Conservation (phyloP, 306 rosid species). For the Heteromeles arbutifolia region DNA sequence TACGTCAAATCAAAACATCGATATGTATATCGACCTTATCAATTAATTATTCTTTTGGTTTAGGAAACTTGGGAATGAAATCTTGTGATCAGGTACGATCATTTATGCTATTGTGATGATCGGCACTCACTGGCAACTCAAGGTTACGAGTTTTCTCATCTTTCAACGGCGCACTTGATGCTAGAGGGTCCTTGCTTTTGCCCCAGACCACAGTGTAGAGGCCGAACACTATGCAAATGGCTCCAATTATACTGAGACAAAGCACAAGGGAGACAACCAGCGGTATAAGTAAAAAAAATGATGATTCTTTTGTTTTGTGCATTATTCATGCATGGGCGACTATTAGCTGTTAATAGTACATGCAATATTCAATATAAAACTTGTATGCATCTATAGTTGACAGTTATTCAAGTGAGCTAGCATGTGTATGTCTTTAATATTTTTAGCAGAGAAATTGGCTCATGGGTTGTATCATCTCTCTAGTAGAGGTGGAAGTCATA, state of each 20-base stretch:
- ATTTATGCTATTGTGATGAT: not conserved
- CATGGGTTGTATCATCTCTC: too few species aligned
- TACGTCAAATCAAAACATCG: not conserved
- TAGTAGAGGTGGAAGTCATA: too few species aligned
- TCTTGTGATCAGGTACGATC: not conserved
- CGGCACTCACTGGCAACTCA: conserved; percentile 50
- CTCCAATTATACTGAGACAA: conserved; percentile 65
- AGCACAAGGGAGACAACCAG: not conserved
- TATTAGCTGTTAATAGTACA: not conserved
- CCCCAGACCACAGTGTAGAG: conserved; percentile 98
- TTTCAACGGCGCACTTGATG: conserved; percentile 7
- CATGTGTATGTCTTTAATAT: too few species aligned
- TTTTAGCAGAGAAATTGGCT: not conserved
- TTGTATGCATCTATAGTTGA: not conserved
- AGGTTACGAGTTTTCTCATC: conserved; percentile 29
- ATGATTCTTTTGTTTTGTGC: not conserved
- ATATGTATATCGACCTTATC: not conserved
- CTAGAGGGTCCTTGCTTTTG: conserved; percentile 62
- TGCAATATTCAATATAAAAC: conserved; percentile 25
- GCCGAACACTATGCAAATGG: conserved; percentile 67
- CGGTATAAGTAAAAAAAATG: not conserved
- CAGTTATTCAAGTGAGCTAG: not conserved
- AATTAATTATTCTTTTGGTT: not conserved
- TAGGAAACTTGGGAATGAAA: not conserved
- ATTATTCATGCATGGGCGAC: not conserved